These are phyloP conservation scores for Odontarrhena argentea DNA, from an alignment of 345 rosid genomes.

Conservation along the genomic window DNA sequence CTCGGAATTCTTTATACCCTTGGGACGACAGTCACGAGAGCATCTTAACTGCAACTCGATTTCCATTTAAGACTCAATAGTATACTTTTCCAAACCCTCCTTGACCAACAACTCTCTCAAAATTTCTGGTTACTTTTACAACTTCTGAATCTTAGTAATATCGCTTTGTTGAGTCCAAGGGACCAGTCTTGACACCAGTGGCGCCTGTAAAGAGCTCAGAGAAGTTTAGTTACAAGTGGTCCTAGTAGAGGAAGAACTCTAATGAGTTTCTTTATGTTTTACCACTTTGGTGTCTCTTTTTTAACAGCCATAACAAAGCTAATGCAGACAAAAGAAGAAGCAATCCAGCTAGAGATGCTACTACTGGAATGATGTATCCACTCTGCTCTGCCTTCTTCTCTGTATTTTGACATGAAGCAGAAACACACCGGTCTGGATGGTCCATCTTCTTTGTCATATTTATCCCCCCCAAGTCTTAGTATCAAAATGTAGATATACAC, in stretches of 20 bases:
- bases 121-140: slow-evolving; percentile 39
- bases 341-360: slow-evolving; percentile 25
- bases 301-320: slow-evolving; percentile 31
- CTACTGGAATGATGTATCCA: slow-evolving; percentile 32
- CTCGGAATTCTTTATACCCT: slow-evolving; percentile 46
- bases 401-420: slow-evolving; percentile 15
- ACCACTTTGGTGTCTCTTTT: slow-evolving; percentile 36
- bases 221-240: background rate
- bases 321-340: slow-evolving; percentile 26
- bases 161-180: slow-evolving; percentile 29
- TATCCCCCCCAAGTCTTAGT: slow-evolving; percentile 2
- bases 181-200: background rate
- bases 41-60: slow-evolving; percentile 54
- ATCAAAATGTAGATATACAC: slow-evolving; percentile 17
- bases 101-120: slow-evolving; percentile 43
- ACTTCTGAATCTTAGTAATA: slow-evolving; percentile 39
- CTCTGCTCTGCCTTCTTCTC: slow-evolving; percentile 13
- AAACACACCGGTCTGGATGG: slow-evolving; percentile 25
- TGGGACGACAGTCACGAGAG: slow-evolving; percentile 42
- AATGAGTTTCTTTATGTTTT: background rate
- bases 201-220: slow-evolving; percentile 5
- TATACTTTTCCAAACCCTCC: slow-evolving; percentile 57
- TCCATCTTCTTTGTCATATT: background rate
- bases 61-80: slow-evolving; percentile 37
- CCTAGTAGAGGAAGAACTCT: background rate